Evolutionary conservation across 441 rosid species (phyloP).

Genomic region (Aquilaria agallochum): DNA sequence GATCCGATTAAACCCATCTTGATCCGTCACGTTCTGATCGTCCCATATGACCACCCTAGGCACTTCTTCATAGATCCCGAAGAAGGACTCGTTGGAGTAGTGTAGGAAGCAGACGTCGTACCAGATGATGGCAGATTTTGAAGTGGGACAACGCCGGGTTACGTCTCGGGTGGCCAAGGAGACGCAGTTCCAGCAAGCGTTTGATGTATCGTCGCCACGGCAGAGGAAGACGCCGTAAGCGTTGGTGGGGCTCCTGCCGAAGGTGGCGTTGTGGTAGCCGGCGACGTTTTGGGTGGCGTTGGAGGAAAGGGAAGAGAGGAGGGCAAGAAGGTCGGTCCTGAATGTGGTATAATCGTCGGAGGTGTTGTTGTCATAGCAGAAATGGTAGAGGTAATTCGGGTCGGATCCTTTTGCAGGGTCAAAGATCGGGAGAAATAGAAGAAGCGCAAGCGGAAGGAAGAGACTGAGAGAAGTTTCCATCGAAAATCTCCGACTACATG

Average conservation of each 20-base stretch:
- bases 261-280: slow-evolving; percentile 17
- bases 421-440: slow-evolving; percentile 6
- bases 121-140: slow-evolving; percentile 9
- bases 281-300: slow-evolving; percentile 15
- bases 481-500: no score
- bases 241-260: neutral
- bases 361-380: slow-evolving; percentile 18
- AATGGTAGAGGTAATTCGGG: slow-evolving; percentile 6
- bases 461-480: no score
- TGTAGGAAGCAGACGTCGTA: slow-evolving; percentile 2
- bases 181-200: neutral
- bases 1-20: neutral
- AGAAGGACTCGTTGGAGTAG: slow-evolving; percentile 6
- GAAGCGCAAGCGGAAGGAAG: slow-evolving; percentile 6
- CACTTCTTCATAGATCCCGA: neutral
- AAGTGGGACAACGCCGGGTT: neutral
- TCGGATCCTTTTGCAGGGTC: slow-evolving; percentile 6
- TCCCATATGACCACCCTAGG: neutral
- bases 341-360: slow-evolving; percentile 29
- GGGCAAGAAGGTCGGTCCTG: slow-evolving; percentile 20
- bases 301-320: slow-evolving; percentile 37
- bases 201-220: neutral
- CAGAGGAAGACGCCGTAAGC: slow-evolving; percentile 3
- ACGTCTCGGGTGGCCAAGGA: neutral
- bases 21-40: neutral